Evolutionary conservation across 2,329 filamentous ascomycete genomes (phyloP).

Genomic region (Stachybotrys chartarum): DNA sequence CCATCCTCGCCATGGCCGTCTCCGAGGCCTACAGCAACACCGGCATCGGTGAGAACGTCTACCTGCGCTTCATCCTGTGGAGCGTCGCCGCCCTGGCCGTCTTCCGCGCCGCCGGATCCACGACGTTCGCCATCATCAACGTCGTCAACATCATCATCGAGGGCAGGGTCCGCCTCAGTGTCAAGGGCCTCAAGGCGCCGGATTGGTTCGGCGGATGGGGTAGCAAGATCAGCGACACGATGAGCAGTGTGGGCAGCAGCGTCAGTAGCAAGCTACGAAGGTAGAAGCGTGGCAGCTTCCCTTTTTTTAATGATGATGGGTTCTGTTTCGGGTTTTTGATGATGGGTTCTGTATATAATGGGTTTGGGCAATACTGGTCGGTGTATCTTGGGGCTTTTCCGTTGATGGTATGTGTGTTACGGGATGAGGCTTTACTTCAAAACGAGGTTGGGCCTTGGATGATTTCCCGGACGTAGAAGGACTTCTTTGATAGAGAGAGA

Average conservation of each 20-base stretch:
- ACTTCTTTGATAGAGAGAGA: too few relatives aligned
- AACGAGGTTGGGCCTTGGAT: too few relatives aligned
- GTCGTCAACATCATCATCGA: slow-evolving; percentile 79
- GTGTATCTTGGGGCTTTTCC: neutral
- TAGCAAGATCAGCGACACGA: slow-evolving; percentile 36
- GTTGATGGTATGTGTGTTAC: neutral
- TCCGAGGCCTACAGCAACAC: slow-evolving; percentile 73
- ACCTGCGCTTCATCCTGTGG: slow-evolving; percentile 92
- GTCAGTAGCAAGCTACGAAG: slow-evolving; percentile 15
- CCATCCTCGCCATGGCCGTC: slow-evolving; percentile 86
- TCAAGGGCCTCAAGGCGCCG: slow-evolving; percentile 46
- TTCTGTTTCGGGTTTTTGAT: neutral
- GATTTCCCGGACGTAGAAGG: too few relatives aligned
- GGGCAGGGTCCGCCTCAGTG: slow-evolving; percentile 60
- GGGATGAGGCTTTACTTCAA: neutral
- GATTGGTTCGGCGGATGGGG: slow-evolving; percentile 40
- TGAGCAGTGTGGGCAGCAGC: slow-evolving; percentile 42
- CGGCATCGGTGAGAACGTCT: slow-evolving; percentile 74
- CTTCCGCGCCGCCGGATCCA: slow-evolving; percentile 78
- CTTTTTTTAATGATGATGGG: neutral
- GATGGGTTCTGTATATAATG: neutral
- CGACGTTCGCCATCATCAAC: slow-evolving; percentile 78
- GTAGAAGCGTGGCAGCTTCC: neutral
- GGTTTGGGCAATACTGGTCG: neutral
- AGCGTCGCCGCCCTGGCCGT: slow-evolving; percentile 76